These are phyloP conservation scores for Lactarius psammicola DNA, from an alignment of 768 basidiomycete species.

Conservation along the genomic window DNA sequence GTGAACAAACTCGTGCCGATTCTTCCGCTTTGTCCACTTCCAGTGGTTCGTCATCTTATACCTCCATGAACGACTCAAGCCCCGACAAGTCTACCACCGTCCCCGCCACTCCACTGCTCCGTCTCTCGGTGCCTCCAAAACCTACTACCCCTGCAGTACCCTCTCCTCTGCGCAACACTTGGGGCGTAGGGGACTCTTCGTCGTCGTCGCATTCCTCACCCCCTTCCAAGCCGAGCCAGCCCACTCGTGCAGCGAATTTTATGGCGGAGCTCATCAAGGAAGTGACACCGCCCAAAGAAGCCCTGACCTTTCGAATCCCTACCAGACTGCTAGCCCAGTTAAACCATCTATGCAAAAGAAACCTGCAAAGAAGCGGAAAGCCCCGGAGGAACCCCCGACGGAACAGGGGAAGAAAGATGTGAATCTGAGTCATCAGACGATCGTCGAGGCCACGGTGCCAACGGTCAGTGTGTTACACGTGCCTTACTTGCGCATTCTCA, in stretches of 20 bases:
- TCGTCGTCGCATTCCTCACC: constrained; percentile 36
- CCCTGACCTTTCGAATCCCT: constrained; percentile 75
- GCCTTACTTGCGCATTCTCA: background rate
- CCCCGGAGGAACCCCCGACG: constrained; percentile 30
- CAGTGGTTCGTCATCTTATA: constrained; percentile 20
- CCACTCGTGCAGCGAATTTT: constrained; percentile 65
- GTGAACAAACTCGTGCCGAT: constrained; percentile 16
- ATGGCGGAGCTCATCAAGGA: constrained; percentile 72
- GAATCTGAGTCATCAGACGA: constrained; percentile 54
- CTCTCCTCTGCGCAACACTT: constrained; percentile 74
- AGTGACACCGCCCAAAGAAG: constrained; percentile 57
- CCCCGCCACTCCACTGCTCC: constrained; percentile 30
- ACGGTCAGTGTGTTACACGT: constrained; percentile 50
- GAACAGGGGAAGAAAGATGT: constrained; percentile 31
- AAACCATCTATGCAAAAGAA: constrained; percentile 37
- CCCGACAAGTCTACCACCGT: constrained; percentile 20
- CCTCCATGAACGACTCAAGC: constrained; percentile 26
- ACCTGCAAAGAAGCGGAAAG: constrained; percentile 32
- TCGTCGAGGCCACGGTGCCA: constrained; percentile 76
- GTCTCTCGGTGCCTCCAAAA: constrained; percentile 39
- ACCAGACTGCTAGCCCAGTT: constrained; percentile 72
- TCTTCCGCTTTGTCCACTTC: constrained; percentile 17
- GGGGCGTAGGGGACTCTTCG: constrained; percentile 48
- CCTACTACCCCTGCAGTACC: constrained; percentile 63
- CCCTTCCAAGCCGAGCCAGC: constrained; percentile 38